Base-by-base conservation (phyloP, 306 rosid genomes). In the Dalbergia cultrata region DNA sequence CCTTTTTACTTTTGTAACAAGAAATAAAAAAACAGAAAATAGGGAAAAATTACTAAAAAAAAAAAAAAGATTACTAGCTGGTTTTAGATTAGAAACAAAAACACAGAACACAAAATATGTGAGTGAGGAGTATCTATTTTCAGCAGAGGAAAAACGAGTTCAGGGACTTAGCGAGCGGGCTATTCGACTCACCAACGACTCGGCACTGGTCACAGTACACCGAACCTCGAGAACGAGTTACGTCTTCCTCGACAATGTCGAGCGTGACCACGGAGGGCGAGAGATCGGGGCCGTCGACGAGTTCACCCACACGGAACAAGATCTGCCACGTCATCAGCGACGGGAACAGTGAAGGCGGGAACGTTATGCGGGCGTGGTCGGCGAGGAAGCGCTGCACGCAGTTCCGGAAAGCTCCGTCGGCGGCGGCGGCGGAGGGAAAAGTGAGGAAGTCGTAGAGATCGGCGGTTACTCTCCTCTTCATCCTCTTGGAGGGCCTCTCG, bases 171-270 rank as follows among this genome's bases (percentile, higher is more conserved):
- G 53, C 3, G 4, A 54, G 22, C 13, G 9, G 37, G 77, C 35
- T 87, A 75, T 74, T 86, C 75, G 56, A 91, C 97, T 92, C 92
- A 92, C 98, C 98, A 68, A 95, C 97, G 59, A 95, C 98, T 69
- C 98, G 91, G 90, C 98, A 95, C 87, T 95, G 97, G 39, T 92
- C 98, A 69, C 98, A 95, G 70, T 93, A 93, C 31, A 87, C 83
- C 3, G 93, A 89, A 72, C 67, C 1, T 0, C 96, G 84, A n/a
- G 98, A 95, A 81, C 90, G 82, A 75, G 97, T 81, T 2, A 95
- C 98, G n/a, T 95, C 99, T 53, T 95, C 99, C 72, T 95, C 99
- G 7, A 95, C 93, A 37, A 95, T 82, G 81, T 95, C 94, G 22
- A 95, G 88, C 8, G 87, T 75, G 5, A 93, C 93, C 37, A 80